These are phyloP conservation scores for Cucurbita moschata DNA, from an alignment of 306 rosid species.

Conservation along the genomic window DNA sequence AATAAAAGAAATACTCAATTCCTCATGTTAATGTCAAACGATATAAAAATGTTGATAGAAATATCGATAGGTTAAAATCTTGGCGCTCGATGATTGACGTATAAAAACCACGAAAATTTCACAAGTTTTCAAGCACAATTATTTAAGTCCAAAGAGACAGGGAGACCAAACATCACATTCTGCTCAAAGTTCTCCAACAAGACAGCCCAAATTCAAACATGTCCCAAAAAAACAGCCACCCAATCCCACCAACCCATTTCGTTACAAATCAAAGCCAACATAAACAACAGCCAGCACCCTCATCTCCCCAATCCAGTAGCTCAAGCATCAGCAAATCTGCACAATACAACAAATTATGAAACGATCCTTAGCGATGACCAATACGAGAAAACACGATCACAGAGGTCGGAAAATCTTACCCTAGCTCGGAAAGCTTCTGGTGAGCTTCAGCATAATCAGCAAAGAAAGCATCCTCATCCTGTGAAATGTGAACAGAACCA, in stretches of 20 bases:
- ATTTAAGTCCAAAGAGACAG: background rate
- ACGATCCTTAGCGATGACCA: background rate
- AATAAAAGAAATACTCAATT: no score
- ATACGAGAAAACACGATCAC: background rate
- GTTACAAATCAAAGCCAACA: background rate
- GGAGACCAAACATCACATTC: background rate
- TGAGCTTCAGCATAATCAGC: constrained; percentile 64
- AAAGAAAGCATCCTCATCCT: constrained; percentile 92
- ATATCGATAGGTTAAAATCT: no score
- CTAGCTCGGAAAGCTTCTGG: constrained; percentile 80
- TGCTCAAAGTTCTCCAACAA: background rate
- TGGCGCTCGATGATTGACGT: no score
- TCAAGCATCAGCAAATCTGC: constrained; percentile 48
- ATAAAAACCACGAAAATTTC: background rate
- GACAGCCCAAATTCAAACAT: background rate
- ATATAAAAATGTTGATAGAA: no score
- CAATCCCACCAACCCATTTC: background rate
- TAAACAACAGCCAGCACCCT: constrained; percentile 3
- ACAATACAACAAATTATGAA: background rate
- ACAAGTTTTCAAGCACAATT: background rate
- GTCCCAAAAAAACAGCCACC: background rate
- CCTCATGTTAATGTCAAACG: no score
- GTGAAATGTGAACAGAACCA: background rate
- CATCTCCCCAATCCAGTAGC: constrained; percentile 4
- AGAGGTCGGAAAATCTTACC: constrained; percentile 24